These are phyloP conservation scores for Anisodus acutangulus DNA, from an alignment of 257 asterid genomes.

Conservation along the genomic window DNA sequence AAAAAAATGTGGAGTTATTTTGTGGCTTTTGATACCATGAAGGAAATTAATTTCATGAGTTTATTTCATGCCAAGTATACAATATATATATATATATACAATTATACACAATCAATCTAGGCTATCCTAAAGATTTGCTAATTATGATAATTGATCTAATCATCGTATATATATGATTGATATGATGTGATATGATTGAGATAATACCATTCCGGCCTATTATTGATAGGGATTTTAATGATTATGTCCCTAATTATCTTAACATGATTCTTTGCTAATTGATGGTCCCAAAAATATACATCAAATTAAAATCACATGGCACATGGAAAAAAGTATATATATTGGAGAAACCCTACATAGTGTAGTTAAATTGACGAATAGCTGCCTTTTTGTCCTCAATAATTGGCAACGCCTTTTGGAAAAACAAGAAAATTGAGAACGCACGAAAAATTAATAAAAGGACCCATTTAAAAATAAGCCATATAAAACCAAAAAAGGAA, in stretches of 20 bases:
- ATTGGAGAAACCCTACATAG: not conserved
- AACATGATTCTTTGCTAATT: not conserved
- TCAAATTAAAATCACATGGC: not conserved
- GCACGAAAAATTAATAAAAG: not conserved
- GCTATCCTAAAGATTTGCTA: too few species aligned
- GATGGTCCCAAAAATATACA: not conserved
- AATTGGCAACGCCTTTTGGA: not conserved
- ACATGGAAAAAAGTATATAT: not conserved
- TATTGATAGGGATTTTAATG: too few species aligned
- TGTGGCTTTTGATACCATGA: too few species aligned
- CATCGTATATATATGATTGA: too few species aligned
- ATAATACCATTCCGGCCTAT: too few species aligned
- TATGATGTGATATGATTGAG: too few species aligned
- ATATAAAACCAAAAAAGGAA: not conserved
- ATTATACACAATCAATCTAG: too few species aligned
- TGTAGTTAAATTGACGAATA: not conserved
- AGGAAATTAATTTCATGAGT: too few species aligned
- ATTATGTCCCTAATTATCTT: not conserved
- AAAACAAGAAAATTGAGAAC: not conserved
- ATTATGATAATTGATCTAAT: too few species aligned
- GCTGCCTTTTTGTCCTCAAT: constrained; percentile 11
- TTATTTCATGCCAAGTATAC: too few species aligned
- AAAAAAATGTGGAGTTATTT: too few species aligned
- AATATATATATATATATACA: too few species aligned
- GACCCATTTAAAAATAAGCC: not conserved